These are phyloP conservation scores for Paramecium pentaurelia DNA, from an alignment of 73 alveolate species.

Conservation along the genomic window DNA sequence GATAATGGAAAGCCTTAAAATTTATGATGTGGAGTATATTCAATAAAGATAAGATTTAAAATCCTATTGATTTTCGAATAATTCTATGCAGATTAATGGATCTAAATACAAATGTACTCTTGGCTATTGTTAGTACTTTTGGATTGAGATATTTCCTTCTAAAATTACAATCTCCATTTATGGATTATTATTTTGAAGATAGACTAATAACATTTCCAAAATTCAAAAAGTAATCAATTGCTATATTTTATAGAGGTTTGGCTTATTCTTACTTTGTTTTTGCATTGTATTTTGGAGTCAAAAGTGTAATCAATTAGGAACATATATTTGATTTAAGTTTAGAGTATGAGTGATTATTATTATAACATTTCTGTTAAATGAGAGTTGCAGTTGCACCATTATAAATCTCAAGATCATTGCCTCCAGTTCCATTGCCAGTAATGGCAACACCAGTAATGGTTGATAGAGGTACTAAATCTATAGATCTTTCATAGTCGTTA, in stretches of 20 bases:
- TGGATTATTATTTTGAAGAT: slow-evolving; percentile 48
- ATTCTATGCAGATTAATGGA: slow-evolving; percentile 22
- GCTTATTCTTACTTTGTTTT: not conserved
- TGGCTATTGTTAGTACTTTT: not conserved
- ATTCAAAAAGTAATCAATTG: not conserved
- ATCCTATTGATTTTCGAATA: slow-evolving; percentile 20
- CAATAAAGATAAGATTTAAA: not conserved
- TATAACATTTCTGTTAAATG: slow-evolving; percentile 27
- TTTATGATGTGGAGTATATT: slow-evolving; percentile 25
- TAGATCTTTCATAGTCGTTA: not conserved
- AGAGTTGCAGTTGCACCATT: slow-evolving; percentile 30
- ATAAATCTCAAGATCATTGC: slow-evolving; percentile 3
- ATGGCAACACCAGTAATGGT: not conserved
- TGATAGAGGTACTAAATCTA: not conserved
- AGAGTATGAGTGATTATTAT: slow-evolving; percentile 39
- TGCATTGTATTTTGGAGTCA: slow-evolving; percentile 25
- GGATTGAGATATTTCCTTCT: not conserved
- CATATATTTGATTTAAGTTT: slow-evolving; percentile 47
- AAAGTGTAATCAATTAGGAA: not conserved
- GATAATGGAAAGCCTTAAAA: slow-evolving; percentile 31
- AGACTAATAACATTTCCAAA: not conserved
- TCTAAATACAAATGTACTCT: not conserved
- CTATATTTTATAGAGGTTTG: not conserved
- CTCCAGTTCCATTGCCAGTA: slow-evolving; percentile 28
- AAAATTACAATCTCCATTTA: slow-evolving; percentile 33